Percentiles rank a stretch among this genome's conserved stretches.
These are phyloP conservation scores for Ophiocordyceps camponoti-floridani DNA, from an alignment of 2,329 filamentous ascomycete species.

Conservation along the genomic window DNA sequence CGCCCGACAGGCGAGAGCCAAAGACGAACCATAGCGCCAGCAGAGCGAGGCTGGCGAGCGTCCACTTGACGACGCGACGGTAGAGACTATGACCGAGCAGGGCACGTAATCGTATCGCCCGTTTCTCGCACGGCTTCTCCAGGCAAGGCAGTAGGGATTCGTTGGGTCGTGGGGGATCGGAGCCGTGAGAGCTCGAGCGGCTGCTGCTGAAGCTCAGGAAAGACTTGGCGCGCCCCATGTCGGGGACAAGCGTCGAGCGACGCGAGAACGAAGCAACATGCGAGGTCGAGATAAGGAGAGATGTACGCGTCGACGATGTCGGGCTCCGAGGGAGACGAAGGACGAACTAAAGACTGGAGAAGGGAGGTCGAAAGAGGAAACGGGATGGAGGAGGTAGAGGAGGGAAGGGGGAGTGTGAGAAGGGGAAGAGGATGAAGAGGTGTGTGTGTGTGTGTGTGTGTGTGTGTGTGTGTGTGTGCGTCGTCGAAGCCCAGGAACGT, in stretches of 20 bases:
- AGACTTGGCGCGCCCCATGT: slow-evolving; percentile 12
- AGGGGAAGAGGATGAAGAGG: background rate
- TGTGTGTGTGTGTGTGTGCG: background rate
- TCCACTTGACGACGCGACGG: slow-evolving; percentile 33
- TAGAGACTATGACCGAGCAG: slow-evolving; percentile 34
- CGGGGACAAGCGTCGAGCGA: background rate
- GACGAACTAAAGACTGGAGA: background rate
- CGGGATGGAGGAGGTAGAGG: background rate
- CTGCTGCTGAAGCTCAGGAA: slow-evolving; percentile 16
- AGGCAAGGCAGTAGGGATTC: slow-evolving; percentile 16
- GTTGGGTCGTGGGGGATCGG: slow-evolving; percentile 11
- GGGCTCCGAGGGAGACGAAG: background rate
- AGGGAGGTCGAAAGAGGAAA: background rate
- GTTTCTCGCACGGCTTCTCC: slow-evolving; percentile 14
- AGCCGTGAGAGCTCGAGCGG: slow-evolving; percentile 14
- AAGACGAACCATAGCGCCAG: slow-evolving; percentile 22
- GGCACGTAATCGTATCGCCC: slow-evolving; percentile 22
- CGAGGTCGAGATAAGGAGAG: background rate
- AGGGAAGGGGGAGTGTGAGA: background rate
- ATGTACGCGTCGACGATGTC: background rate
- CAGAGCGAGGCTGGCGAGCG: slow-evolving; percentile 20
- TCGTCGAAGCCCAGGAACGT: background rate
- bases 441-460: background rate
- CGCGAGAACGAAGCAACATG: background rate
- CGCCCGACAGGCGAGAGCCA: slow-evolving; percentile 7